Conservation (phyloP, 495 filamentous ascomycete species). For the Neurospora pannonica region DNA sequence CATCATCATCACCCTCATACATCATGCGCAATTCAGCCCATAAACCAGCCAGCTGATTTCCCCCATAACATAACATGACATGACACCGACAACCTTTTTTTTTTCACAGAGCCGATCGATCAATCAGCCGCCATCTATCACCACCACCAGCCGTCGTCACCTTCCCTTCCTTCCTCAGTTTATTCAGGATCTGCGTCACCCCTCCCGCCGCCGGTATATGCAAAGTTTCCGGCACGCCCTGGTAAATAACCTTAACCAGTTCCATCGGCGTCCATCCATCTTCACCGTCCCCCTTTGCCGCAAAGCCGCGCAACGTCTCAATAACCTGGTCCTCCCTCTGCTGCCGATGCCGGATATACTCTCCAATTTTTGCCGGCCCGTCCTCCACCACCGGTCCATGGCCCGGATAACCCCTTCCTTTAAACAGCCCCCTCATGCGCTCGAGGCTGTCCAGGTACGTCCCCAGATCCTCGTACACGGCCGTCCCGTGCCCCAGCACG, state of each 20-base stretch:
- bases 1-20: background rate
- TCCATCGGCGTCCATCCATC: constrained; percentile 62
- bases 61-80: background rate
- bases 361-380: constrained; percentile 51
- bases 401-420: constrained; percentile 73
- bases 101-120: constrained; percentile 33
- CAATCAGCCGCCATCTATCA: constrained; percentile 46
- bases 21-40: background rate
- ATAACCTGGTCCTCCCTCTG: constrained; percentile 76
- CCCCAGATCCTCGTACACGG: constrained; percentile 77
- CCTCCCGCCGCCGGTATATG: constrained; percentile 63
- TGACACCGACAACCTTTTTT: background rate
- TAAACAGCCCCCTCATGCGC: constrained; percentile 55
- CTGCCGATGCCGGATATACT: constrained; percentile 76
- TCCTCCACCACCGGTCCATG: constrained; percentile 72
- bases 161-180: constrained; percentile 59
- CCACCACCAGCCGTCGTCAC: constrained; percentile 31
- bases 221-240: constrained; percentile 63
- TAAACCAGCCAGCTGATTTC: background rate
- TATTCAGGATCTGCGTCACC: constrained; percentile 56
- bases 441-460: constrained; percentile 65
- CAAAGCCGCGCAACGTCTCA: constrained; percentile 44
- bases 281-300: constrained; percentile 34
- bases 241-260: constrained; percentile 78
- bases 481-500: constrained; percentile 86